These are phyloP conservation scores for Aspergillus candidus DNA, from an alignment of 2,329 filamentous ascomycete genomes.

Conservation along the genomic window DNA sequence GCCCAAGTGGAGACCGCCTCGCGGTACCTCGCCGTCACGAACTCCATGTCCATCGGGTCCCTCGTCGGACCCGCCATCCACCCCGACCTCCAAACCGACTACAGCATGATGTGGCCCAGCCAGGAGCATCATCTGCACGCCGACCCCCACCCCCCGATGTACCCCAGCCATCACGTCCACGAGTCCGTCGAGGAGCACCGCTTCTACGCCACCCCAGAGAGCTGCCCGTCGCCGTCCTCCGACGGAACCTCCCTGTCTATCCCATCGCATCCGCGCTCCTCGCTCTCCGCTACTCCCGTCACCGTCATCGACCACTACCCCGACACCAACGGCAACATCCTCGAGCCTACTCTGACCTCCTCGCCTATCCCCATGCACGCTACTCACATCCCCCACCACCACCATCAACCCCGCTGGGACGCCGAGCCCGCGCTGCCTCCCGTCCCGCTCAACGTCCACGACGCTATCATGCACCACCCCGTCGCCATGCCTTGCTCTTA, in stretches of 20 bases:
- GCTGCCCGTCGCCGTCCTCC: constrained; percentile 39
- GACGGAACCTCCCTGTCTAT: constrained; percentile 30
- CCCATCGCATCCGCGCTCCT: constrained; percentile 25
- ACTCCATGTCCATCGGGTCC: constrained; percentile 33
- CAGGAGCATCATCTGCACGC: constrained; percentile 26
- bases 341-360: constrained; percentile 27
- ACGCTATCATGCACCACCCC: constrained; percentile 13
- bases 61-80: constrained; percentile 31
- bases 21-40: constrained; percentile 21
- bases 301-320: constrained; percentile 32
- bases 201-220: constrained; percentile 41
- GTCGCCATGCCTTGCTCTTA: constrained; percentile 28
- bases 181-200: constrained; percentile 35
- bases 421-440: constrained; percentile 23
- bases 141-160: constrained; percentile 24
- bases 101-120: constrained; percentile 31
- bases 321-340: constrained; percentile 17
- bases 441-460: constrained; percentile 32
- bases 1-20: constrained; percentile 1
- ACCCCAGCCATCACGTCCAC: constrained; percentile 28
- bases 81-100: constrained; percentile 28
- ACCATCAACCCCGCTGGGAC: constrained; percentile 28
- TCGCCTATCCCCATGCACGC: constrained; percentile 31
- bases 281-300: constrained; percentile 30
- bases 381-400: background rate